Percentiles rank a stretch among this genome's conserved stretches.
phyloP scores from a whole-genome alignment of 352 stramenopile species.

The Thalassiosira mediterranea region DNA sequence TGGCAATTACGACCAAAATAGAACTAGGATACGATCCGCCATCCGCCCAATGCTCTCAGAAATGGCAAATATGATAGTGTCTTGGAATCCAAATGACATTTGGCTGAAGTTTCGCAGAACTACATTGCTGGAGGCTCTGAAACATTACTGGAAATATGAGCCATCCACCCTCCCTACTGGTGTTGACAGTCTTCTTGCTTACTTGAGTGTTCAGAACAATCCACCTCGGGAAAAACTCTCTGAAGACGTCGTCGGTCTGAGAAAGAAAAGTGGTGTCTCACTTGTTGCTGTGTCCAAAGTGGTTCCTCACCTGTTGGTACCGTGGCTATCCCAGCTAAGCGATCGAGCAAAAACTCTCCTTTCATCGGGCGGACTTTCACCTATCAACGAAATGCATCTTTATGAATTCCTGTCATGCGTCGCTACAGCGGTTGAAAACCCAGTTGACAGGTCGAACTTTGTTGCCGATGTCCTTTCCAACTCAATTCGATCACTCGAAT shows the following conservation, averaged over 20 bases:
- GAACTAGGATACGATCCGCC: slow-evolving; percentile 42
- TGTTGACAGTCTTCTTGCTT: slow-evolving; percentile 71
- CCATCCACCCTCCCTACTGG: slow-evolving; percentile 70
- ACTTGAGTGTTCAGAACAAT: slow-evolving; percentile 74
- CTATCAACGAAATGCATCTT: slow-evolving; percentile 81
- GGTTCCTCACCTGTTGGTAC: slow-evolving; percentile 76
- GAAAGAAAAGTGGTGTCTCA: slow-evolving; percentile 77
- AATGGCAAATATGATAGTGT: slow-evolving; percentile 66
- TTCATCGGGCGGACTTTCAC: slow-evolving; percentile 55
- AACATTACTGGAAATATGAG: slow-evolving; percentile 80
- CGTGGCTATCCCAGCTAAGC: slow-evolving; percentile 76
- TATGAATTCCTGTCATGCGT: slow-evolving; percentile 84
- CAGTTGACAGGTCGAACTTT: slow-evolving; percentile 68
- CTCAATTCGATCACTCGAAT: slow-evolving; percentile 62
- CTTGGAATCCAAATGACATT: slow-evolving; percentile 76
- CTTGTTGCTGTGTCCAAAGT: slow-evolving; percentile 75
- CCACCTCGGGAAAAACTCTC: slow-evolving; percentile 55
- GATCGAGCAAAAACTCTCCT: slow-evolving; percentile 68
- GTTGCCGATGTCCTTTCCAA: slow-evolving; percentile 76
- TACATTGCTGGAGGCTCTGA: slow-evolving; percentile 69
- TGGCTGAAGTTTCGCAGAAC: slow-evolving; percentile 78
- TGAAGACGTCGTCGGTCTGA: slow-evolving; percentile 68
- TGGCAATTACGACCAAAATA: slow-evolving; percentile 43
- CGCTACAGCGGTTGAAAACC: slow-evolving; percentile 77
- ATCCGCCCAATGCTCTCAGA: slow-evolving; percentile 62